phyloP scores from a whole-genome alignment of 495 filamentous ascomycete genomes.

The Annulohypoxylon nitens region DNA sequence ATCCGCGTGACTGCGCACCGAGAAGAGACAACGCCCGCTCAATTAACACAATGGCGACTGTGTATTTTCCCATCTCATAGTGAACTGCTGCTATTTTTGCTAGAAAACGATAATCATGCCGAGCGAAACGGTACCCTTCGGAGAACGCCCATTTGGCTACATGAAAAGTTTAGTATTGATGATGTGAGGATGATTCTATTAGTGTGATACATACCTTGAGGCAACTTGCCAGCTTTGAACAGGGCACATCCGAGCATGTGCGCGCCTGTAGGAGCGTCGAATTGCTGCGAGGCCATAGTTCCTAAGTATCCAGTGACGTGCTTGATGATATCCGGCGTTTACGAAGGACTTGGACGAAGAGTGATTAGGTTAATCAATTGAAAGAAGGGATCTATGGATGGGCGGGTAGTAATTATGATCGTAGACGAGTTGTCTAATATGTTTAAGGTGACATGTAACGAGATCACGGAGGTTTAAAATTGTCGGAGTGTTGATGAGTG shows the following conservation, averaged over 20 bases:
- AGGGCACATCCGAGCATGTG: neutral
- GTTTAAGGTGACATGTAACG: neutral
- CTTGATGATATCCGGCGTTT: neutral
- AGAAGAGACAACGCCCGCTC: neutral
- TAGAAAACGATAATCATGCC: neutral
- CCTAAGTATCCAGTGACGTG: neutral
- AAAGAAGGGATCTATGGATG: neutral
- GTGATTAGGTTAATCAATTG: neutral
- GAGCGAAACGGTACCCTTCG: neutral
- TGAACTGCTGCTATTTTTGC: neutral
- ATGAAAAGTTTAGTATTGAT: neutral
- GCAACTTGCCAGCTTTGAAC: neutral
- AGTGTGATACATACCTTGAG: neutral
- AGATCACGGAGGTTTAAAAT: neutral
- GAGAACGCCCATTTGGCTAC: neutral
- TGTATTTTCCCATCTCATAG: neutral
- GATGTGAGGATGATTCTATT: neutral
- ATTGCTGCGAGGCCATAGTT: neutral
- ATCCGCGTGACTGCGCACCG: neutral
- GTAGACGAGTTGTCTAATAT: neutral
- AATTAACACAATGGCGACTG: neutral
- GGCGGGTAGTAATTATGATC: neutral
- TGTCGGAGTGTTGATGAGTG: neutral
- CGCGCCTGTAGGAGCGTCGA: neutral
- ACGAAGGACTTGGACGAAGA: neutral